phyloP scores from a whole-genome alignment of 768 basidiomycete genomes.

The Phanerodontia chrysosporium region DNA sequence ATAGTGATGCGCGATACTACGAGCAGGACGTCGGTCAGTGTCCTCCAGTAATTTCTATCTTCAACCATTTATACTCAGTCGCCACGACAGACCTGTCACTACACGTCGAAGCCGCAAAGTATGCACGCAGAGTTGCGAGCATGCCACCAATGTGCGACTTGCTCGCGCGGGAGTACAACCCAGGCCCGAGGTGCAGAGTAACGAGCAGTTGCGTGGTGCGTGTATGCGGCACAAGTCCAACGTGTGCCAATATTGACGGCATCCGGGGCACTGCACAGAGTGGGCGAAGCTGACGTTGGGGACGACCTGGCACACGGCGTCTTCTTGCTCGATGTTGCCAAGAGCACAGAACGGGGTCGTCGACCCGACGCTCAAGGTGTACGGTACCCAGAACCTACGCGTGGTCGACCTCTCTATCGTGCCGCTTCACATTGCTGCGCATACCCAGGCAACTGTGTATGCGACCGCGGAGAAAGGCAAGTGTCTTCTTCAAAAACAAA shows the following conservation, averaged over 20 bases:
- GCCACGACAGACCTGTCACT: not conserved
- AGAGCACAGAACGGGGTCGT: conserved; percentile 36
- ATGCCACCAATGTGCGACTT: conserved; percentile 16
- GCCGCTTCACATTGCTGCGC: not conserved
- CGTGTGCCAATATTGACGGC: conserved; percentile 7
- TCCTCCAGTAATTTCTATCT: too few relatives aligned
- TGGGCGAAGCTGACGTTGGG: conserved; percentile 5
- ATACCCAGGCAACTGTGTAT: conserved; percentile 20
- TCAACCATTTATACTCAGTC: not conserved
- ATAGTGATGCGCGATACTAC: conserved; percentile 28
- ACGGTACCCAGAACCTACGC: conserved; percentile 41
- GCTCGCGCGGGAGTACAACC: conserved; percentile 23
- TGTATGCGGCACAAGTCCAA: not conserved
- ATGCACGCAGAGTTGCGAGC: conserved; percentile 17
- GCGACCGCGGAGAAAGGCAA: conserved; percentile 27
- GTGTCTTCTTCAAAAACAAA: not conserved
- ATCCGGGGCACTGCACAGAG: conserved; percentile 8
- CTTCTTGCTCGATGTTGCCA: conserved; percentile 30
- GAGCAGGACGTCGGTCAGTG: conserved; percentile 24
- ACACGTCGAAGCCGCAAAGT: conserved; percentile 25
- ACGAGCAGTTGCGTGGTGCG: conserved; percentile 15
- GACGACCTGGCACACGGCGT: conserved; percentile 14
- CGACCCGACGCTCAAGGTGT: conserved; percentile 27
- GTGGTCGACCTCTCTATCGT: conserved; percentile 41
- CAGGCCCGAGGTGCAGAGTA: conserved; percentile 26